These are phyloP conservation scores for Sclerotinia trifoliorum DNA, from an alignment of 2,329 filamentous ascomycete species.

Conservation along the genomic window DNA sequence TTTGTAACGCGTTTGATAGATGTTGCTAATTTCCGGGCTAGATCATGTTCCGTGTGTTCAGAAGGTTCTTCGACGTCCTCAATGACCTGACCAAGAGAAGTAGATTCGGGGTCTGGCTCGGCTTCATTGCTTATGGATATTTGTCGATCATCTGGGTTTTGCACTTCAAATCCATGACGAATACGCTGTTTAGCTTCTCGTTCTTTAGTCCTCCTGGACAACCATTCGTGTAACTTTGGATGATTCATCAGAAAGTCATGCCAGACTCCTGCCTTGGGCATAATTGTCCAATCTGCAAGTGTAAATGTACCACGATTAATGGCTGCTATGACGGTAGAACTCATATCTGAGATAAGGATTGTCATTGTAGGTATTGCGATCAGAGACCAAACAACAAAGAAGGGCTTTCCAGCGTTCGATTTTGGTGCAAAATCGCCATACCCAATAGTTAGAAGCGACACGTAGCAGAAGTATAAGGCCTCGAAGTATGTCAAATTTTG, in stretches of 20 bases:
- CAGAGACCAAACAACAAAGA: conserved; percentile 70
- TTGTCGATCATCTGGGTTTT: conserved; percentile 39
- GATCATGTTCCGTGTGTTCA: conserved; percentile 45
- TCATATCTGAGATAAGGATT: conserved; percentile 62
- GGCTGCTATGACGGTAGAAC: conserved; percentile 60
- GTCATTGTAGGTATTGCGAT: conserved; percentile 70
- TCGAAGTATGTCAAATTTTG: conserved; percentile 62
- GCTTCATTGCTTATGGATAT: conserved; percentile 5
- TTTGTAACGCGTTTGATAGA: conserved; percentile 56
- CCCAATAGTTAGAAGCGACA: conserved; percentile 66
- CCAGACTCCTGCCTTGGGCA: conserved; percentile 61
- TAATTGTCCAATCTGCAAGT: conserved; percentile 63
- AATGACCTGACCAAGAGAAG: conserved; percentile 9
- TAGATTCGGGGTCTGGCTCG: conserved; percentile 17
- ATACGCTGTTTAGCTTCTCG: conserved; percentile 47
- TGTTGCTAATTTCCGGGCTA: conserved; percentile 55
- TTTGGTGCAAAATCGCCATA: conserved; percentile 66
- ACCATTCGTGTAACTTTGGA: conserved; percentile 44
- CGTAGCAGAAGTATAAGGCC: conserved; percentile 67
- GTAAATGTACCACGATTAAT: conserved; percentile 62
- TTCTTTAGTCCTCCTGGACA: conserved; percentile 43
- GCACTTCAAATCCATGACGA: conserved; percentile 36
- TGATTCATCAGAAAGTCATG: conserved; percentile 49
- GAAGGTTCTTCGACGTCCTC: conserved; percentile 42
- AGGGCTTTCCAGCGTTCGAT: conserved; percentile 63